Base-by-base conservation (phyloP, 176 grass and related monocot species). In the Paspalum vaginatum region DNA sequence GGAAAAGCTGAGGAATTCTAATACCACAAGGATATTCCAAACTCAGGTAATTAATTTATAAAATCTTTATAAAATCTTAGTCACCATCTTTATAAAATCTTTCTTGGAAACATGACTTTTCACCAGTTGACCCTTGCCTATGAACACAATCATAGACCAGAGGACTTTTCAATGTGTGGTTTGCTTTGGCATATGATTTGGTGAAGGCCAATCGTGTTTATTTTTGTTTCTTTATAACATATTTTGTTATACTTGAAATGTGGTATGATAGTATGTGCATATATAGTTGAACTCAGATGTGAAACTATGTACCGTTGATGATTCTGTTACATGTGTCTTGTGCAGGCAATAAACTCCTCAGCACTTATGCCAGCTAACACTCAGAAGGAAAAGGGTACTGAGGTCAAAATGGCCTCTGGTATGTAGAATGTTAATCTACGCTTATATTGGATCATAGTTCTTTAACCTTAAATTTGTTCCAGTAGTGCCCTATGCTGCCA, bases 11-110 rank as follows among this genome's bases (percentile, higher is more conserved):
- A 87, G 92, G 90, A 98, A 76, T 58, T 94, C 73, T 81, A 98
- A 94, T 90, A 98, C 79, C 51, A 87, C 91, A 83, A 89, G 91
- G 65, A 94, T 89, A 88, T 98, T 98, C 65, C 95, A 94, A 86
- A 89, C 80, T 77, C 95, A 98, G 92, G 95, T 98, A 62, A 72
- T 85, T 68, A 65, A 70, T 78, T 61, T 53, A 27, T 47, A 48
- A 1, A 14, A 4, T 16, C 24, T 78, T 67, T 79, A n/a, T n/a
- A n/a, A n/a, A n/a, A n/a, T n/a, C n/a, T n/a, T n/a, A 37, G 43
- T 37, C 51, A 55, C 22, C 17, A 55, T 82, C 39, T 68, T 61
- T 53, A 27, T 47, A 48, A 1, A 14, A 4, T 16, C 24, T 78
- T 67, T 79, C 22, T 40, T 68, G 55, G 53, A 69, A 75, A 74